These are phyloP conservation scores for Plenodomus tracheiphilus DNA, from an alignment of 2,329 filamentous ascomycete species.

Conservation along the genomic window DNA sequence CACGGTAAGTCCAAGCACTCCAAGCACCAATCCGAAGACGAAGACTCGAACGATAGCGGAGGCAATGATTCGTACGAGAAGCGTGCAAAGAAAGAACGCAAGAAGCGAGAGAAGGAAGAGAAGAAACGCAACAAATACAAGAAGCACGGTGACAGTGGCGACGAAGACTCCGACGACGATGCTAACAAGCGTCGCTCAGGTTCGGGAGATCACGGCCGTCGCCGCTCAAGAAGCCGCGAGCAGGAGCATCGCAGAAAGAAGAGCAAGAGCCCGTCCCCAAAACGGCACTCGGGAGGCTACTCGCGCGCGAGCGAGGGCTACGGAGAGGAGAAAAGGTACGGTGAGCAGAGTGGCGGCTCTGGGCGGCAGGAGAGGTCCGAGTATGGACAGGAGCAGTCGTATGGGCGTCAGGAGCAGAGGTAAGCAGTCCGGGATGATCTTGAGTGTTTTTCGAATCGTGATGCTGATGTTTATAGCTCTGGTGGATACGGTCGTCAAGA, in stretches of 20 bases:
- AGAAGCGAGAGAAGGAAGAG: slow-evolving; percentile 26
- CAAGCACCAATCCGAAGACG: slow-evolving; percentile 48
- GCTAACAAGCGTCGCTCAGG: slow-evolving; percentile 26
- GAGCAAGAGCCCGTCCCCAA: slow-evolving; percentile 26
- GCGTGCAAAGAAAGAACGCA: slow-evolving; percentile 23
- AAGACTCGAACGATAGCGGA: slow-evolving; percentile 28
- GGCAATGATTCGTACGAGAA: slow-evolving; percentile 35
- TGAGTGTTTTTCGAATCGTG: slow-evolving; percentile 1
- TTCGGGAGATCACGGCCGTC: slow-evolving; percentile 17
- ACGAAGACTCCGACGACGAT: slow-evolving; percentile 17
- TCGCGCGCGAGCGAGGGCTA: slow-evolving; percentile 12
- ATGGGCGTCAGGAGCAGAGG: slow-evolving; percentile 5
- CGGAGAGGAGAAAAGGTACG: slow-evolving; percentile 29
- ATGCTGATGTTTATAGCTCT: slow-evolving; percentile 11
- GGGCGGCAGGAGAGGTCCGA: slow-evolving; percentile 13
- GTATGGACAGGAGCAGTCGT: slow-evolving; percentile 9
- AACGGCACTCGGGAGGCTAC: slow-evolving; percentile 27
- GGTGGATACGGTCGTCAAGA: slow-evolving; percentile 15
- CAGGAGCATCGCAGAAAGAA: slow-evolving; percentile 21
- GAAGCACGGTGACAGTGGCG: slow-evolving; percentile 13
- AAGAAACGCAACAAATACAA: slow-evolving; percentile 18
- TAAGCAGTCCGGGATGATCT: slow-evolving; percentile 1
- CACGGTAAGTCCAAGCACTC: slow-evolving; percentile 41
- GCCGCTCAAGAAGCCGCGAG: slow-evolving; percentile 9
- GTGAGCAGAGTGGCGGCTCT: slow-evolving; percentile 17